Base-by-base conservation (phyloP, 106 monocot genomes). In the Xerophyta viscosa region DNA sequence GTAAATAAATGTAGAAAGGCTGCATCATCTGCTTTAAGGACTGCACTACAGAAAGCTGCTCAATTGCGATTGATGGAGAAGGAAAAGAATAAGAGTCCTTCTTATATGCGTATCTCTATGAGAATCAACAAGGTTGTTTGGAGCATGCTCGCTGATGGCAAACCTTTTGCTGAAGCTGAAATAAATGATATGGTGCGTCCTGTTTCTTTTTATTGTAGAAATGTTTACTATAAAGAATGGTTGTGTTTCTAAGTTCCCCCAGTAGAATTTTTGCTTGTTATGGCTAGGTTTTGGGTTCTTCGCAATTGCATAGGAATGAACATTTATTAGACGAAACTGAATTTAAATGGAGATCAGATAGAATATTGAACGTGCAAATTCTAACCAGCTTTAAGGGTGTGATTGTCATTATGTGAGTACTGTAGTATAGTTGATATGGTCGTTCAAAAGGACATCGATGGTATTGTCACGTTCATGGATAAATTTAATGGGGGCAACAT, bases 61-160 rank as follows among this genome's bases (percentile, higher is more conserved):
- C 90, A 90, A 13, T 55, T 71, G 27, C 76, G 79, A 20, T 50
- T 98, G 15, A 83, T 77, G 82, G 98, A 98, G 54, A 96, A 96
- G 66, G 96, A 98, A 68, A 98, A 98, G 72, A 98, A 77, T 57
- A 98, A 98, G 69, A 98, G 98, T 56, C 98, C 98, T 20, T 98
- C 98, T 23, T 98, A 62, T 80, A 86, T 98, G 89, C 71, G 90
- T 46, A 75, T 98, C 54, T 98, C 98, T 29, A 69, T 98, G 72
- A 69, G 65, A 66, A 90, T 98, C 33, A 77, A 82, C 58, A 90
- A 90, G 44, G 86, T 98, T 4, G 90, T 64, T 13, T 98, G 98
- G 98, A 86, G 86, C 57, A 98, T 98, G 98, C 82, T 90, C 64
- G 71, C 77, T 37, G 98, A 98, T 72, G 98, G 86, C 17, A 98